A percentile compares a stretch with the other conserved stretches of the same genome.
Evolutionary conservation across 2,329 filamentous ascomycete genomes (phyloP).

Genomic region (Plenodomus tracheiphilus): DNA sequence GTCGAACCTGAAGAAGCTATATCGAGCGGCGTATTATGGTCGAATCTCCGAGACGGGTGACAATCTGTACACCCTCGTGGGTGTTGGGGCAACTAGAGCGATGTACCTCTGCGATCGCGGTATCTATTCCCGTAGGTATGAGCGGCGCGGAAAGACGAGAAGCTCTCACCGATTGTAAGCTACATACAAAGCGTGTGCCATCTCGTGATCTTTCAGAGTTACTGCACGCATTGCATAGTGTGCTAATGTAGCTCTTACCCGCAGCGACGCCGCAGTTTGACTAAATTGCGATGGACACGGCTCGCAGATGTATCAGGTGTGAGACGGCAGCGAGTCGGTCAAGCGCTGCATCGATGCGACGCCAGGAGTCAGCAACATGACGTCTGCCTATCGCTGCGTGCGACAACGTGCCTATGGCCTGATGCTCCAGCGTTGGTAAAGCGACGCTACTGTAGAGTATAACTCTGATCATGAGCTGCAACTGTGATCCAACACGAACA

Average conservation of each 20-base stretch:
- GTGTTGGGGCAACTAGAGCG: conserved; percentile 13
- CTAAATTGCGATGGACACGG: neutral
- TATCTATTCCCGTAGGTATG: neutral
- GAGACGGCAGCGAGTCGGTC: neutral
- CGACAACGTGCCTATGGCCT: neutral
- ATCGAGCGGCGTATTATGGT: conserved; percentile 26
- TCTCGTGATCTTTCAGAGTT: neutral
- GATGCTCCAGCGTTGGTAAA: neutral
- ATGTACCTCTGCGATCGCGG: conserved; percentile 6
- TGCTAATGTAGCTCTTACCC: neutral
- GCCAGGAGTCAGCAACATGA: neutral
- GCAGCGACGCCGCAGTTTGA: neutral
- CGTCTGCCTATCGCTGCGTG: neutral
- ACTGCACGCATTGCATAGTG: neutral
- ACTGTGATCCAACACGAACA: neutral
- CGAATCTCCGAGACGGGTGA: conserved; percentile 15
- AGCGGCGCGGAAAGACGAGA: neutral
- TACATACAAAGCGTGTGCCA: neutral
- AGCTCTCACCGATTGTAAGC: neutral
- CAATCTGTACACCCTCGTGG: conserved; percentile 18
- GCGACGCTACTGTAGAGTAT: neutral
- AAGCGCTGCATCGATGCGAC: neutral
- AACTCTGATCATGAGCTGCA: neutral
- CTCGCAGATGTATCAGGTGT: neutral
- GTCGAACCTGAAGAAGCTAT: conserved; percentile 21